Evolutionary conservation across 176 grass and related monocot species (phyloP).

Genomic region (Oryza rufipogon): DNA sequence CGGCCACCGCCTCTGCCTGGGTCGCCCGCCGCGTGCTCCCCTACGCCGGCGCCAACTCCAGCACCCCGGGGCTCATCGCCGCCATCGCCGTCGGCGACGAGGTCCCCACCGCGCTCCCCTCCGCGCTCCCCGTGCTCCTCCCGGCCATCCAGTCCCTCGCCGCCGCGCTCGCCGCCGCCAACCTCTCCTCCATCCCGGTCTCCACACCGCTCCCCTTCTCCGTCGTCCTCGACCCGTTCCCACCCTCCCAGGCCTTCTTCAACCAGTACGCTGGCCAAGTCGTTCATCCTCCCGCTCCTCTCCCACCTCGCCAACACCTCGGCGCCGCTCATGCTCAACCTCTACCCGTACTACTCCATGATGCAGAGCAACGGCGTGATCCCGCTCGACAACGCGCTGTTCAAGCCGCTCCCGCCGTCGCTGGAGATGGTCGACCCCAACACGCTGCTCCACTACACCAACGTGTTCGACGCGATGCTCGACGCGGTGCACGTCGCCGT

Average conservation of each 20-base stretch:
- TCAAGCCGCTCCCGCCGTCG: constrained; percentile 77
- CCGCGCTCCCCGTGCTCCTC: constrained; percentile 75
- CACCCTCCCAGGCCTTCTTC: constrained; percentile 94
- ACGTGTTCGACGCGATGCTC: constrained; percentile 95
- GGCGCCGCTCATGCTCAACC: constrained; percentile 88
- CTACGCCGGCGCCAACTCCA: constrained; percentile 49
- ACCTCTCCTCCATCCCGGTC: constrained; percentile 81
- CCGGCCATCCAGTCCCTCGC: constrained; percentile 72
- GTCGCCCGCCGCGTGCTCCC: constrained; percentile 68
- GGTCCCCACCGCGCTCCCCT: constrained; percentile 71
- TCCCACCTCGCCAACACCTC: constrained; percentile 74
- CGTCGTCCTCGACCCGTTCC: constrained; percentile 79
- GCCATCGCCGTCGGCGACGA: constrained; percentile 84
- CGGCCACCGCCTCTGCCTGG: constrained; percentile 64
- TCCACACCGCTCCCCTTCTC: constrained; percentile 95
- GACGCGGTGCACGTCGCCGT: constrained; percentile 82
- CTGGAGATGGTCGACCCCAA: constrained; percentile 94
- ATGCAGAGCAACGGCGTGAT: constrained; percentile 78
- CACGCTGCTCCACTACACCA: constrained; percentile 94
- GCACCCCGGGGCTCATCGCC: constrained; percentile 43
- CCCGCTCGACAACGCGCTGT: constrained; percentile 87
- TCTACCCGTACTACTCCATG: constrained; percentile 95
- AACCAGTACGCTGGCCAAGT: constrained; percentile 70
- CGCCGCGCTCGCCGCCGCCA: constrained; percentile 62
- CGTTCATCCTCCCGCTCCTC: constrained; percentile 74